Evolutionary conservation across 257 asterid species (phyloP).

Genomic region (Mentha longifolia): DNA sequence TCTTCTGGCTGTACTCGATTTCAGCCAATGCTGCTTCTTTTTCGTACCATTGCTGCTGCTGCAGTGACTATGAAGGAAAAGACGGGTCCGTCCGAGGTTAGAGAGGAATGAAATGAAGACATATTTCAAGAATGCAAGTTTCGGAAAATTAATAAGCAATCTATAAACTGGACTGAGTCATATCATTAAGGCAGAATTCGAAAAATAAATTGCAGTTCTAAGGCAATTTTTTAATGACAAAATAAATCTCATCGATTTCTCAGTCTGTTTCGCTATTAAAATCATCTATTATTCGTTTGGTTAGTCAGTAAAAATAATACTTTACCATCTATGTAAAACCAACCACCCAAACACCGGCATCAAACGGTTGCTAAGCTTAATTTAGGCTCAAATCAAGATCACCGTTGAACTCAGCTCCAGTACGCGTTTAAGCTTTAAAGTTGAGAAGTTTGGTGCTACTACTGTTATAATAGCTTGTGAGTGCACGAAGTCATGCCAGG

Average conservation of each 20-base stretch:
- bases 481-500: too few species aligned
- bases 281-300: too few species aligned
- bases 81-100: neutral
- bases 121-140: neutral
- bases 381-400: neutral
- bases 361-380: neutral
- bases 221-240: too few species aligned
- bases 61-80: slow-evolving; percentile 57
- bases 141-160: neutral
- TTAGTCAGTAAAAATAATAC: too few species aligned
- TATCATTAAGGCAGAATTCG: neutral
- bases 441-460: neutral
- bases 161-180: neutral
- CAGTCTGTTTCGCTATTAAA: too few species aligned
- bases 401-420: neutral
- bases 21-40: slow-evolving; percentile 81
- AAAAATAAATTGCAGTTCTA: neutral
- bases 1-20: slow-evolving; percentile 73
- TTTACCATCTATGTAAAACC: neutral
- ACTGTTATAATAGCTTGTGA: too few species aligned
- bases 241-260: neutral
- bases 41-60: slow-evolving; percentile 90
- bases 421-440: neutral
- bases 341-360: neutral
- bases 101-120: slow-evolving; percentile 8